Percentiles rank a stretch among this genome's conserved stretches.
These are phyloP conservation scores for Xylaria polymorpha DNA, from an alignment of 2,329 filamentous ascomycete species.

Conservation along the genomic window DNA sequence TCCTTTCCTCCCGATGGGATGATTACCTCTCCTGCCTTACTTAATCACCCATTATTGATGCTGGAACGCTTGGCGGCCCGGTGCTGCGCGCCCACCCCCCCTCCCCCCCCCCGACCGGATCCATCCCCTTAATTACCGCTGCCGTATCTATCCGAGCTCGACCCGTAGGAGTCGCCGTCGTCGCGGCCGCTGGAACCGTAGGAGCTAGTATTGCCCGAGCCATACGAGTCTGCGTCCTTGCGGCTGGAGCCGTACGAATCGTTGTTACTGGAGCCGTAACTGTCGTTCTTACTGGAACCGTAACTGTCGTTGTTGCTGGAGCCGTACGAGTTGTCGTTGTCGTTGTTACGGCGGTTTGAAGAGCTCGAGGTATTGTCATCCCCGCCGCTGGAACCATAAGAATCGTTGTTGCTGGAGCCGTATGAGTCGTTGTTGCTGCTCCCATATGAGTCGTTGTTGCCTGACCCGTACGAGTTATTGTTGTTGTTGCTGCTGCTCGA, in stretches of 20 bases:
- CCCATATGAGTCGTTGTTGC: constrained; percentile 23
- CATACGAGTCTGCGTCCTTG: constrained; percentile 23
- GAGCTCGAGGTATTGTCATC: constrained; percentile 38
- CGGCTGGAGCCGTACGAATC: constrained; percentile 27
- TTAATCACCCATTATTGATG: constrained; percentile 40
- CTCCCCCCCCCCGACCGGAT: neutral
- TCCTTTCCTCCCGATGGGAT: neutral
- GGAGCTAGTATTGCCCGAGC: constrained; percentile 21
- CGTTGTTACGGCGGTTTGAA: constrained; percentile 27
- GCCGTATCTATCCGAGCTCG: constrained; percentile 24
- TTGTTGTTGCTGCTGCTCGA: constrained; percentile 18
- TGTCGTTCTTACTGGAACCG: constrained; percentile 34
- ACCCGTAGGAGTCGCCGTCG: constrained; percentile 23
- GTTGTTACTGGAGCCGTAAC: constrained; percentile 18
- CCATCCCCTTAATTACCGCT: constrained; percentile 9
- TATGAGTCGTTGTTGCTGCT: constrained; percentile 33
- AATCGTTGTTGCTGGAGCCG: constrained; percentile 37
- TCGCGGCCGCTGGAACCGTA: too few relatives aligned
- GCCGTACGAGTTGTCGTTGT: constrained; percentile 23
- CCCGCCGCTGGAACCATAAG: constrained; percentile 26
- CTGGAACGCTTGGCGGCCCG: constrained; percentile 16
- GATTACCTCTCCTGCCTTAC: constrained; percentile 16
- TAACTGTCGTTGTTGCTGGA: constrained; percentile 33
- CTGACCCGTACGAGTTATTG: constrained; percentile 22
- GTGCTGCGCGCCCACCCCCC: neutral